Conservation (phyloP, 2,329 filamentous ascomycete species). For the Fonsecaea monophora region DNA sequence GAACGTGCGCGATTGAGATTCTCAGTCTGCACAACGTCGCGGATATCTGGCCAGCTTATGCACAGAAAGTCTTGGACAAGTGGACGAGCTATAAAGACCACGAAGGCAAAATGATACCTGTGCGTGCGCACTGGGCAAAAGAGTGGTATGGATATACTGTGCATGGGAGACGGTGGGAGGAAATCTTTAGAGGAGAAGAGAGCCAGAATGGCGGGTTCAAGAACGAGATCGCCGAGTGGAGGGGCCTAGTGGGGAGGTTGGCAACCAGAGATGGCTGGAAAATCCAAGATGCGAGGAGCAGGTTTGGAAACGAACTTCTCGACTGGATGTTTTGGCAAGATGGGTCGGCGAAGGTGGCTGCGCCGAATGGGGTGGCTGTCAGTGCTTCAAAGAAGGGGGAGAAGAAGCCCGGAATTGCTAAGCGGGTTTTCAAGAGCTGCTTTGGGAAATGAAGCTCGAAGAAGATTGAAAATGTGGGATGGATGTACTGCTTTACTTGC, state of each 20-base stretch:
- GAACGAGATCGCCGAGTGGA: slow-evolving; percentile 32
- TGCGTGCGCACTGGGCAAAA: slow-evolving; percentile 37
- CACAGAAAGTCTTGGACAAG: slow-evolving; percentile 35
- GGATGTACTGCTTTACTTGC: slow-evolving; percentile 6
- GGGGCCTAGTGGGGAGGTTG: slow-evolving; percentile 18
- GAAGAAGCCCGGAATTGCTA: slow-evolving; percentile 10
- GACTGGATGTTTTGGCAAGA: slow-evolving; percentile 40
- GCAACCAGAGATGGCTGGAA: slow-evolving; percentile 27
- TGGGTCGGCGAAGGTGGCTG: slow-evolving; percentile 41
- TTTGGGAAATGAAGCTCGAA: slow-evolving; percentile 15
- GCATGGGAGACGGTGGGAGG: slow-evolving; percentile 27
- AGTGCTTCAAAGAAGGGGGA: slow-evolving; percentile 3
- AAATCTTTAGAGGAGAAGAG: slow-evolving; percentile 23
- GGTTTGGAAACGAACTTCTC: slow-evolving; percentile 36
- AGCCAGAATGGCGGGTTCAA: slow-evolving; percentile 28
- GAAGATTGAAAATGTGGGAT: background rate
- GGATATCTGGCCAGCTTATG: slow-evolving; percentile 34
- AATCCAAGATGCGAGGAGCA: slow-evolving; percentile 22
- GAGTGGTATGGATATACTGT: slow-evolving; percentile 35
- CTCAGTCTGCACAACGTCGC: slow-evolving; percentile 32
- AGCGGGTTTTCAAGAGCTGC: slow-evolving; percentile 23
- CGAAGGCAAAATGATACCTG: slow-evolving; percentile 21
- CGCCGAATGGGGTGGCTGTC: slow-evolving; percentile 35
- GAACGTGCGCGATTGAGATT: slow-evolving; percentile 35
- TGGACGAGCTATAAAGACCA: slow-evolving; percentile 30